Conservation (phyloP, 768 basidiomycete genomes). For the Pholiota molesta region DNA sequence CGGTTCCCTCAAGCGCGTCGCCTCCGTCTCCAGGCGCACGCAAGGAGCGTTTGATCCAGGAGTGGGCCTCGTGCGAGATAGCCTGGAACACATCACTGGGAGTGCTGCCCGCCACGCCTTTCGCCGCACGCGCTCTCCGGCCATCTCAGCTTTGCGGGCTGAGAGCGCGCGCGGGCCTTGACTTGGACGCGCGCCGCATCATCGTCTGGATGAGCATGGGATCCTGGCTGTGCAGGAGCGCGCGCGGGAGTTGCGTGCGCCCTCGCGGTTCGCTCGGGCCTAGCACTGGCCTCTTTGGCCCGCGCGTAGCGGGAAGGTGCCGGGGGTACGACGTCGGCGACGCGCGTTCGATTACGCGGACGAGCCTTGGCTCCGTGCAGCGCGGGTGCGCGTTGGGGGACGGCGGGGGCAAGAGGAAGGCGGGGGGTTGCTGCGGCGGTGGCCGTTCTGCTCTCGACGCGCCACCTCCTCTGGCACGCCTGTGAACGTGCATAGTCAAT, state of each 20-base stretch:
- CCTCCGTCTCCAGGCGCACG: no score
- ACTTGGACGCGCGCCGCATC: conserved; percentile 4
- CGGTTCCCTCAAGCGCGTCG: no score
- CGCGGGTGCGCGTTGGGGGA: conserved; percentile 10
- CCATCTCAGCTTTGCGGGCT: neutral
- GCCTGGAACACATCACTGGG: no score
- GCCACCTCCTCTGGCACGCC: no score
- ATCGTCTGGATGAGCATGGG: conserved; percentile 8
- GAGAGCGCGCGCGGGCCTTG: neutral
- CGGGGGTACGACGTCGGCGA: neutral
- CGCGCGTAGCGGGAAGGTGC: neutral
- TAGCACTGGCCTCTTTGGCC: no score
- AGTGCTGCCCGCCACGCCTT: neutral
- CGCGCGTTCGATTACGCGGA: conserved; percentile 44
- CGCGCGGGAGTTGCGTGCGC: neutral
- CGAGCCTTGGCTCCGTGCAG: conserved; percentile 48
- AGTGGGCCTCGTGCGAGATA: no score
- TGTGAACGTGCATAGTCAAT: no score
- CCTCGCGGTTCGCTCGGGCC: neutral
- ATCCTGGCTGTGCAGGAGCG: conserved; percentile 2
- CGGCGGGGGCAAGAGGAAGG: no score
- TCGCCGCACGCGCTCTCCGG: no score
- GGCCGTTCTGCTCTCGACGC: no score
- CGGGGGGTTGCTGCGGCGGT: no score
- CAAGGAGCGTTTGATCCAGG: no score